Evolutionary conservation across 1,284 basidiomycete genomes (phyloP).

Genomic region (Melampsora larici-populina): DNA sequence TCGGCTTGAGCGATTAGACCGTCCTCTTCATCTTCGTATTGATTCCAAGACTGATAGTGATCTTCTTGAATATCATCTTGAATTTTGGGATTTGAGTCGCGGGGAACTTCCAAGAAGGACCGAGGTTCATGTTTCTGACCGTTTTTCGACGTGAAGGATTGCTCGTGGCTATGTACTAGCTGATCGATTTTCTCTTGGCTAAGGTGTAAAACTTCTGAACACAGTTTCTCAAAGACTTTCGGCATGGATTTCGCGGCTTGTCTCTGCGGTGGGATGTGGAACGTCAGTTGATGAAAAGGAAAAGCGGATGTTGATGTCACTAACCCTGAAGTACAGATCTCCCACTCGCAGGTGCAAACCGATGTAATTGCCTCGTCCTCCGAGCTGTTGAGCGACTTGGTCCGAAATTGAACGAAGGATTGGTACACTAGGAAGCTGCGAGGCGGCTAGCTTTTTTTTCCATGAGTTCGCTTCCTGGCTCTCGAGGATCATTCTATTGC

Average conservation of each 20-base stretch:
- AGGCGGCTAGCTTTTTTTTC: constrained; percentile 45
- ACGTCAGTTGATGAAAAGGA: background rate
- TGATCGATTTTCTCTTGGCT: background rate
- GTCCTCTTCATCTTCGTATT: background rate
- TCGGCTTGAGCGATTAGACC: background rate
- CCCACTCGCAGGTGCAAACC: constrained; percentile 67
- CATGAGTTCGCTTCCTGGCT: constrained; percentile 43
- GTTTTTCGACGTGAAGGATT: too few species aligned
- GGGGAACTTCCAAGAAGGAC: too few species aligned
- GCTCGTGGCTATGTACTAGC: too few species aligned
- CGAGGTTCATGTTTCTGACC: too few species aligned
- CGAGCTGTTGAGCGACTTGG: constrained; percentile 55
- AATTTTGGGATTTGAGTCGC: too few species aligned
- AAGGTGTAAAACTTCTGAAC: constrained; percentile 19
- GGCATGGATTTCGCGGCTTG: constrained; percentile 11
- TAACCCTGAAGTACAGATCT: constrained; percentile 62
- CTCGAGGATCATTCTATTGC: constrained; percentile 45
- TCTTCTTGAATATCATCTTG: too few species aligned
- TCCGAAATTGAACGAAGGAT: constrained; percentile 48
- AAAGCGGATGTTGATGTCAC: background rate
- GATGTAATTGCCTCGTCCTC: constrained; percentile 59
- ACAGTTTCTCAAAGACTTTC: constrained; percentile 4
- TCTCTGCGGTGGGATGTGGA: background rate
- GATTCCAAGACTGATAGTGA: background rate
- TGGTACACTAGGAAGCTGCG: constrained; percentile 49